Evolutionary conservation across 75 land plant species (phyloP), one percentile per base, ranked within the genome.

Genomic region (Larix kaempferi): DNA sequence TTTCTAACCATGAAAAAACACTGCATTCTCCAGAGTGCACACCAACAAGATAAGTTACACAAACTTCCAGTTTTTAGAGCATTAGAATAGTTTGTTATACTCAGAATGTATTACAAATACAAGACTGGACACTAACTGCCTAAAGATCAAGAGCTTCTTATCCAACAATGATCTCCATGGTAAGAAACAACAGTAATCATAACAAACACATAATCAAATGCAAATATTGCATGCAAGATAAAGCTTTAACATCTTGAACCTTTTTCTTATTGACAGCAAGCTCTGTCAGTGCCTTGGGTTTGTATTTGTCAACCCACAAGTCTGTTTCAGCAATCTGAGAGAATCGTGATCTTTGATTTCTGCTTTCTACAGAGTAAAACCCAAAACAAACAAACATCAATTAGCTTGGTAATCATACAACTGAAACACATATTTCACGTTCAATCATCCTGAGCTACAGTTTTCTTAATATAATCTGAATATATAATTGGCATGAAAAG

Each of bases 251-350:
- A 60, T 26, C 22, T n/a, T 62, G 6, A 10, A 96, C 94, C 94
- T 96, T 96, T 84, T 94, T 92, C 54, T 77, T 86, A 79, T 96
- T 91, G 59, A 94, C 95, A 55, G 89, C 94, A 77, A 96, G 91
- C 39, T 90, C 99, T 14, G 77, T 74, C 59, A 86, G 52, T 0
- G 78, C 74, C 16, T 39, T 74, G 4, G 99, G 99, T 74, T 82
- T 82, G 76, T 94, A 83, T 77, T 96, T 96, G 29, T 92, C 94
- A 72, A 84, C 88, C 99, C 99, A 96, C 5, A 90, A 81, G 74
- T 86, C 85, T 66, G 65, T 77, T 6, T 23, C 23, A 22, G 71
- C 56, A 6, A 39, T 56, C 66, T 74, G 79, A 56, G 65, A 71
- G 71, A 44, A 60, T 57, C 60, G 71, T 71, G 49, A 74, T 58